Conservation (phyloP, 345 rosid genomes). For the Atalantia buxifolia region DNA sequence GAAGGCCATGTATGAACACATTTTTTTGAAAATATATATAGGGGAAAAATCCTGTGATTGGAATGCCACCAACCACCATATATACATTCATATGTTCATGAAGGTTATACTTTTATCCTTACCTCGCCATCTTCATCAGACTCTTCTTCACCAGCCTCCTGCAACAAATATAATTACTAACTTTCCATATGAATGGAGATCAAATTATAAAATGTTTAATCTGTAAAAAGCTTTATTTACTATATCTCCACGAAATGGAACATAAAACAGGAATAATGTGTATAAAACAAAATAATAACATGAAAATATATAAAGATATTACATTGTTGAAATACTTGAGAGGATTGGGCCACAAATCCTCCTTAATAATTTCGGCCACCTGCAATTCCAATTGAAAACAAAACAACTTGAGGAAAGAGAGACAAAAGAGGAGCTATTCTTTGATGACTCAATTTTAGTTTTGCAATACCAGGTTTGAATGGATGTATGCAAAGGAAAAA, state of each 20-base stretch:
- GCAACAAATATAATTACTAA: not conserved
- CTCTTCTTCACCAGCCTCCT: constrained; percentile 20
- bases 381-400: constrained; percentile 16
- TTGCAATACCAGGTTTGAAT: not conserved
- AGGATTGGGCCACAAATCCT: constrained; percentile 46
- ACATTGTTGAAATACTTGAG: constrained; percentile 32
- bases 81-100: not conserved
- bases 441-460: not conserved
- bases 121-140: constrained; percentile 13
- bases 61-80: not conserved
- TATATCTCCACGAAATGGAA: not conserved
- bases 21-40: no score
- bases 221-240: constrained; percentile 13
- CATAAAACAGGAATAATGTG: not conserved
- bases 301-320: not conserved
- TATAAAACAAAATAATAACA: not conserved
- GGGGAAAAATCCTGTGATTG: not conserved
- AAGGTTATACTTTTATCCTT: not conserved
- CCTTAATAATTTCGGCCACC: constrained; percentile 42
- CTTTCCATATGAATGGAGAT: not conserved
- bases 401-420: not conserved
- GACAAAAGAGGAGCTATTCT: not conserved
- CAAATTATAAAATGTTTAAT: not conserved
- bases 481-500: not conserved
- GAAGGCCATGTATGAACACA: not conserved